Percentiles rank a stretch among this genome's conserved stretches.
phyloP scores from a whole-genome alignment of 2,329 filamentous ascomycete species.

The Apiospora sp. region DNA sequence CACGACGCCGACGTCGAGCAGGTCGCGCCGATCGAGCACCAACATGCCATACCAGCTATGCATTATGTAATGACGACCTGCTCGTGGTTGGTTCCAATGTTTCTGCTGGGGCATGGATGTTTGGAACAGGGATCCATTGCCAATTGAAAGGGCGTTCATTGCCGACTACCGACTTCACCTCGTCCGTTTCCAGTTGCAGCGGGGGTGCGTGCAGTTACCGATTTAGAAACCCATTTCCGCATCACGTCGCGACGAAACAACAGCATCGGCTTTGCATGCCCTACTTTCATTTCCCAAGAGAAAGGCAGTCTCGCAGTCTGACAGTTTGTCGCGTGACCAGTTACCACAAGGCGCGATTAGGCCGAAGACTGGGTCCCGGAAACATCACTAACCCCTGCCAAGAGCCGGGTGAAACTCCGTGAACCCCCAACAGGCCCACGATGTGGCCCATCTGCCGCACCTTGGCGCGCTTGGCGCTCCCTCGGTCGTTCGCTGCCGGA shows the following conservation, averaged over 20 bases:
- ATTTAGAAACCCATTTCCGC: background rate
- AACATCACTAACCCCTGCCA: conserved; percentile 15
- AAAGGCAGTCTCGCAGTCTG: too few relatives aligned
- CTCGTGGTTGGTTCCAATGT: too few relatives aligned
- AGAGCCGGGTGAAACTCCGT: conserved; percentile 5
- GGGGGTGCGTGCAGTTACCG: too few relatives aligned
- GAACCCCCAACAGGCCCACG: background rate
- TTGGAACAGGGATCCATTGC: too few relatives aligned
- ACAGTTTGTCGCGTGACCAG: background rate
- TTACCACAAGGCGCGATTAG: background rate
- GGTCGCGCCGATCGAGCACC: too few relatives aligned
- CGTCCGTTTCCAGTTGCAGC: background rate
- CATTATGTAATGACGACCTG: too few relatives aligned
- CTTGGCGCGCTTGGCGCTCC: background rate
- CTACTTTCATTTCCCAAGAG: background rate
- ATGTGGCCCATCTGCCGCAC: background rate
- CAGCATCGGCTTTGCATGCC: background rate
- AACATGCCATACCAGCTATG: too few relatives aligned
- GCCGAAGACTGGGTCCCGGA: background rate
- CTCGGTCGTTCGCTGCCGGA: background rate
- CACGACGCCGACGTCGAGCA: too few relatives aligned
- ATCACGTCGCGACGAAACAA: background rate
- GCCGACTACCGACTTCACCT: too few relatives aligned
- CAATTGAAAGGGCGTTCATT: too few relatives aligned
- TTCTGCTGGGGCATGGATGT: too few relatives aligned